Evolutionary conservation across 169 alveolate species (phyloP).

Genomic region (Perkinsus chesapeaki): DNA sequence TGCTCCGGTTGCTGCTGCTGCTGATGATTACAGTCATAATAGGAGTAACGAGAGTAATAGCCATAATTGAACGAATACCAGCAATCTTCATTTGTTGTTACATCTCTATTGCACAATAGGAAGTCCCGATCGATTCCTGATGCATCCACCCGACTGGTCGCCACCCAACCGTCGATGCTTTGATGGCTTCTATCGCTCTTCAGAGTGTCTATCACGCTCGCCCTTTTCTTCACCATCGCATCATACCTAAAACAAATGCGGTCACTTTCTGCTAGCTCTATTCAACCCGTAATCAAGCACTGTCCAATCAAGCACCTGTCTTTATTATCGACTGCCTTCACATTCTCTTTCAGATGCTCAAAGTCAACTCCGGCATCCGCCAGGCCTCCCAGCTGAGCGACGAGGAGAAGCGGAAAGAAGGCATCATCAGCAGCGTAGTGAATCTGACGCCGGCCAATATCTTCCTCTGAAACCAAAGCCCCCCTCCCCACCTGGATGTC

Average conservation of each 20-base stretch:
- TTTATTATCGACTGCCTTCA: not conserved
- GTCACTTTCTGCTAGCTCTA: too few relatives aligned
- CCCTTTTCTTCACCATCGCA: not conserved
- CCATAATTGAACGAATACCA: not conserved
- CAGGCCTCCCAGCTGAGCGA: not conserved
- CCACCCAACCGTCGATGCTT: not conserved
- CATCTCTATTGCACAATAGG: not conserved
- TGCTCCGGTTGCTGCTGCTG: not conserved
- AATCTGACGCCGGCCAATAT: not conserved
- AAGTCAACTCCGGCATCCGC: not conserved
- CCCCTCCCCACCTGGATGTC: not conserved
- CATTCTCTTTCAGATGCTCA: not conserved
- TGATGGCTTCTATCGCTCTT: not conserved
- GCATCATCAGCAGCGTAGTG: not conserved
- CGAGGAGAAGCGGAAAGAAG: not conserved
- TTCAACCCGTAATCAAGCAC: not conserved
- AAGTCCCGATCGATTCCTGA: not conserved
- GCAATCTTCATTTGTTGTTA: not conserved
- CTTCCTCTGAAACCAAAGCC: not conserved
- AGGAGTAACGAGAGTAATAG: not conserved
- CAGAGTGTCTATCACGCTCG: not conserved
- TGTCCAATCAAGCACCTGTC: not conserved
- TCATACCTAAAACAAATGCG: not conserved
- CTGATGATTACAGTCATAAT: not conserved
- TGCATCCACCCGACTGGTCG: not conserved